Conservation (phyloP, 139 green algal species). For the Picochlorum costavermella region DNA sequence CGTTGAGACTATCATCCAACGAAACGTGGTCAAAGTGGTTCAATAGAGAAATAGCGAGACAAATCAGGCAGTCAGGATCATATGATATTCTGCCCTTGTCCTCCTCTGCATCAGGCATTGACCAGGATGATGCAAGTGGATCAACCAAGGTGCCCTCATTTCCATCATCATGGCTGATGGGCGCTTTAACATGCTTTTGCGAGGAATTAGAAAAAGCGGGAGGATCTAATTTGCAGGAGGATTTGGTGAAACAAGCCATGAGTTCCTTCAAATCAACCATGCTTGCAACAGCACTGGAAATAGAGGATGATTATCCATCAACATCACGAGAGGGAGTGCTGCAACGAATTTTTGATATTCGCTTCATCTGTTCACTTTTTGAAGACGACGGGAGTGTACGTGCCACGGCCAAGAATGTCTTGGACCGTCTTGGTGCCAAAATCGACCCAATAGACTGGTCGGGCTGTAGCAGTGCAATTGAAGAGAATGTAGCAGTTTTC, state of each 20-base stretch:
- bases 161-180: slow-evolving; percentile 48
- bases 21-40: background rate
- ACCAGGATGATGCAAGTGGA: no score
- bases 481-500: background rate
- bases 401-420: background rate
- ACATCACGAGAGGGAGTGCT: slow-evolving; percentile 53
- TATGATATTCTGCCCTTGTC: no score
- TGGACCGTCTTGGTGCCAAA: background rate
- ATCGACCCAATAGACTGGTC: slow-evolving; percentile 98
- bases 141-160: slow-evolving; percentile 66
- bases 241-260: slow-evolving; percentile 39
- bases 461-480: slow-evolving; percentile 59
- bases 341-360: slow-evolving; percentile 85
- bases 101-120: no score
- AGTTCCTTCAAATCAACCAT: slow-evolving; percentile 65
- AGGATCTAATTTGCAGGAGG: slow-evolving; percentile 39
- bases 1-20: background rate
- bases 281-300: slow-evolving; percentile 10
- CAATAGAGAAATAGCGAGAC: background rate
- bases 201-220: slow-evolving; percentile 52
- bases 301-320: no score
- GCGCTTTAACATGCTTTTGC: slow-evolving; percentile 40
- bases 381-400: background rate
- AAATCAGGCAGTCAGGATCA: no score
- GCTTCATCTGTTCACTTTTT: slow-evolving; percentile 64